Conservation (phyloP, 371 early-diverging fungal genomes). For the Circinella umbellata region DNA sequence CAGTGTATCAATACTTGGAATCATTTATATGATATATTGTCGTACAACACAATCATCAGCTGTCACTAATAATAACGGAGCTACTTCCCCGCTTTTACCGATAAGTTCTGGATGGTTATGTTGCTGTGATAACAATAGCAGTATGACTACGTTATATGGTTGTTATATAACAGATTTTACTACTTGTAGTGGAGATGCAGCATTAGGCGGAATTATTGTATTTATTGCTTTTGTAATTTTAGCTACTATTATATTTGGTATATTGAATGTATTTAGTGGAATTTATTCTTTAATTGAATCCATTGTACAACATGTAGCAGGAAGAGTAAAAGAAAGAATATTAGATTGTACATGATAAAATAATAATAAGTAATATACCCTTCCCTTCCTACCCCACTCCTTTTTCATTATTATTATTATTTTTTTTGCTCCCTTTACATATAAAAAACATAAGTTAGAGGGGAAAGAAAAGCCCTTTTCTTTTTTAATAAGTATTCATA, state of each 20-base stretch:
- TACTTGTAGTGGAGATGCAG: slow-evolving; percentile 32
- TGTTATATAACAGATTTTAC: slow-evolving; percentile 29
- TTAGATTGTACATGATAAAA: slow-evolving; percentile 18
- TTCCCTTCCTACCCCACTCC: too few relatives aligned
- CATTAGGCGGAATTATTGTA: slow-evolving; percentile 28
- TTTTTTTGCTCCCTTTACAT: too few relatives aligned
- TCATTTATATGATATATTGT: slow-evolving; percentile 20
- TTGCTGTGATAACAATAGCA: background rate
- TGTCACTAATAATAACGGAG: background rate
- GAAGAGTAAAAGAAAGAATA: slow-evolving; percentile 23
- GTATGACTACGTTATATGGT: slow-evolving; percentile 16
- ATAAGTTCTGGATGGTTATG: background rate
- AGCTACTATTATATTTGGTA: slow-evolving; percentile 28
- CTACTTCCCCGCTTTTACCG: background rate
- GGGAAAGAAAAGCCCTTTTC: too few relatives aligned
- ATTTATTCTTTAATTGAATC: slow-evolving; percentile 28
- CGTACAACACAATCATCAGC: slow-evolving; percentile 3
- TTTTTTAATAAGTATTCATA: too few relatives aligned
- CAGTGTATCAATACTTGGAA: slow-evolving; percentile 22
- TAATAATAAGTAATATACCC: too few relatives aligned
- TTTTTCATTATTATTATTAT: too few relatives aligned
- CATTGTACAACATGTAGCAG: slow-evolving; percentile 27
- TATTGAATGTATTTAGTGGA: slow-evolving; percentile 29
- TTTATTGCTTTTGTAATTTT: slow-evolving; percentile 22
- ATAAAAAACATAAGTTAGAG: too few relatives aligned